Evolutionary conservation across 345 rosid species (phyloP), one percentile per base, ranked within the genome.

Genomic region (Rhodomyrtus tomentosa): DNA sequence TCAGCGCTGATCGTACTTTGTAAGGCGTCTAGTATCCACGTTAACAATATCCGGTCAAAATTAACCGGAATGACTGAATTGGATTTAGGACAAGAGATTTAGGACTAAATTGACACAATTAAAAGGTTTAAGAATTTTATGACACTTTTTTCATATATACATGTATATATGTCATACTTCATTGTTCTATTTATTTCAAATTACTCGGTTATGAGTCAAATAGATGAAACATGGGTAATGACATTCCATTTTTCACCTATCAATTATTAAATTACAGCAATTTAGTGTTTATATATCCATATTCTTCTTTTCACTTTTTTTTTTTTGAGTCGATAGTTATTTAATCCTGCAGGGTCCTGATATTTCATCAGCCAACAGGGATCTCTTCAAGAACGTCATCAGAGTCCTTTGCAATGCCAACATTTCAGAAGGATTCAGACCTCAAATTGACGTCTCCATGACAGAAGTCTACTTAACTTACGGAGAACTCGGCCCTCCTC

Each of bases 351-450:
- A 93, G 96, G 97, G 92, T 48, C 98, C 96, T 1, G 92, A 93
- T 40, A 89, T 94, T 7, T 91, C 98, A 7, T 50, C 74, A 20
- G 81, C 25, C 24, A 82, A 91, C 54, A 93, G 93, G 42, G 87
- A 88, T 74, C 72, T 92, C 32, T 94, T 89, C 92, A 90, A 86
- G 84, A 86, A 90, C 83, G 92, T 94, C 73, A 88, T 93, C 2
- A 90, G 97, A 82, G 97, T 89, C 27, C 91, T 94, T 4, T 95
- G 96, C 88, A 96, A 95, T 84, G 98, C 98, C 85, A 95, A 95
- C 79, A 84, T 90, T 8, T 89, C 95, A 0, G 97, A 94, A 84
- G 94, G 96, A 10, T 96, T 96, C 89, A 79, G 52, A 0, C 95
- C 93, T 1, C 5, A 29, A 6, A 91, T 94, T 88, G 98, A 96